A percentile compares a stretch with the other conserved stretches of the same genome.
Evolutionary conservation across 1,284 basidiomycete genomes (phyloP).

Genomic region (Blastosporella zonata): DNA sequence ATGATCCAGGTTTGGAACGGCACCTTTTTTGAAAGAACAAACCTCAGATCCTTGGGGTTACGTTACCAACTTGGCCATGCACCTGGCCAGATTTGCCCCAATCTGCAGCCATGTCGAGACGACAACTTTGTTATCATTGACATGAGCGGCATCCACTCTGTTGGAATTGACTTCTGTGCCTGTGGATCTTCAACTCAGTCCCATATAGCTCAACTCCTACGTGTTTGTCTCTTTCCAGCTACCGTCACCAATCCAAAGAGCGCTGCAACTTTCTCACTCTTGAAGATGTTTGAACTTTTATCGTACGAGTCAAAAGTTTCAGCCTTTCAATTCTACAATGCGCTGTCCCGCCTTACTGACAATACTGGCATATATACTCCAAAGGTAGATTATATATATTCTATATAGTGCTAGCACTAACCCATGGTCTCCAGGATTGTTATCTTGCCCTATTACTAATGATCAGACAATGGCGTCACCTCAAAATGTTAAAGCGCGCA

Average conservation of each 20-base stretch:
- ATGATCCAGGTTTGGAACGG: constrained; percentile 13
- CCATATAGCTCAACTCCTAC: constrained; percentile 22
- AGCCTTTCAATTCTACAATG: constrained; percentile 24
- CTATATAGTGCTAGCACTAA: neutral
- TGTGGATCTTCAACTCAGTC: constrained; percentile 13
- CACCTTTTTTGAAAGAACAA: constrained; percentile 3
- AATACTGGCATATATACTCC: constrained; percentile 22
- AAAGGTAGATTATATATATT: constrained; percentile 6
- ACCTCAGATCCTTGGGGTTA: constrained; percentile 7
- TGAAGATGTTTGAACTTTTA: constrained; percentile 25
- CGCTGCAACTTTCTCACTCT: constrained; percentile 22
- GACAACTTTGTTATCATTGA: constrained; percentile 17
- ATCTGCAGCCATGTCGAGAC: constrained; percentile 4
- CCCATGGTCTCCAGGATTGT: constrained; percentile 18
- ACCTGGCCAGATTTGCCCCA: constrained; percentile 3
- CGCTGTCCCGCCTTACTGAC: constrained; percentile 19
- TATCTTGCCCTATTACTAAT: constrained; percentile 20
- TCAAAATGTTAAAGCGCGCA: neutral
- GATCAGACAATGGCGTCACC: constrained; percentile 18
- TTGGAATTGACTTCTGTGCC: constrained; percentile 22
- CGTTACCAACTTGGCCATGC: constrained; percentile 14
- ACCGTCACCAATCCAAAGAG: constrained; percentile 20
- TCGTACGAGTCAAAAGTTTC: constrained; percentile 25
- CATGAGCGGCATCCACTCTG: constrained; percentile 17
- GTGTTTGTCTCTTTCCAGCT: constrained; percentile 21